These are phyloP conservation scores for Anthostomella pinea DNA, from an alignment of 2,329 filamentous ascomycete species.

Conservation along the genomic window DNA sequence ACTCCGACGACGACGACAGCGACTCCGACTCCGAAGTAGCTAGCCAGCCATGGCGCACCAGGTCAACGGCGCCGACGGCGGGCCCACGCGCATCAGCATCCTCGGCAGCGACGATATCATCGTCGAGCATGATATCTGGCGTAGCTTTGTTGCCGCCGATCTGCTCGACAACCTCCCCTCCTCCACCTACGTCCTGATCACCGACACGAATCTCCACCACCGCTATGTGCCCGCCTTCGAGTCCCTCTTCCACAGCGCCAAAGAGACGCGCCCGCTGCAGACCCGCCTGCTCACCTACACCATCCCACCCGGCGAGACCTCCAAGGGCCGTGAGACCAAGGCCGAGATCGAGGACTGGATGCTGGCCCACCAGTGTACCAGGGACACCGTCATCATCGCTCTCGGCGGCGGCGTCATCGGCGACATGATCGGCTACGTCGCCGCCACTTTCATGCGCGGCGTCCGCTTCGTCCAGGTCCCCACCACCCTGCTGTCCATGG, in stretches of 20 bases:
- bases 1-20: no score
- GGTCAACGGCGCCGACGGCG: constrained; percentile 15
- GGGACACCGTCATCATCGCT: constrained; percentile 92
- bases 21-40: no score
- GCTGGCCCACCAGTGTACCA: constrained; percentile 84
- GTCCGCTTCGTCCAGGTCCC: constrained; percentile 96
- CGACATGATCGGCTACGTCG: constrained; percentile 96
- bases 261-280: constrained; percentile 37
- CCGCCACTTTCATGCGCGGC: constrained; percentile 97
- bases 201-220: constrained; percentile 85
- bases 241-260: constrained; percentile 56
- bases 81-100: constrained; percentile 68
- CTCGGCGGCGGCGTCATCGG: constrained; percentile 96
- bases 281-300: constrained; percentile 79
- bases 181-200: constrained; percentile 93
- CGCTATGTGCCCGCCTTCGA: constrained; percentile 79
- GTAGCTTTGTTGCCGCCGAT: constrained; percentile 75
- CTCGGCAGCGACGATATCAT: constrained; percentile 87
- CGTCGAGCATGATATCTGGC: constrained; percentile 88
- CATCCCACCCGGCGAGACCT: constrained; percentile 88
- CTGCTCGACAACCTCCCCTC: constrained; percentile 73
- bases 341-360: constrained; percentile 98
- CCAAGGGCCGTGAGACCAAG: constrained; percentile 91
- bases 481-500: constrained; percentile 92
- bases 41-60: constrained; percentile 16